A percentile compares a stretch with the other conserved stretches of the same genome.
Evolutionary conservation across 495 filamentous ascomycete genomes (phyloP).

Genomic region (Neurospora sp.): DNA sequence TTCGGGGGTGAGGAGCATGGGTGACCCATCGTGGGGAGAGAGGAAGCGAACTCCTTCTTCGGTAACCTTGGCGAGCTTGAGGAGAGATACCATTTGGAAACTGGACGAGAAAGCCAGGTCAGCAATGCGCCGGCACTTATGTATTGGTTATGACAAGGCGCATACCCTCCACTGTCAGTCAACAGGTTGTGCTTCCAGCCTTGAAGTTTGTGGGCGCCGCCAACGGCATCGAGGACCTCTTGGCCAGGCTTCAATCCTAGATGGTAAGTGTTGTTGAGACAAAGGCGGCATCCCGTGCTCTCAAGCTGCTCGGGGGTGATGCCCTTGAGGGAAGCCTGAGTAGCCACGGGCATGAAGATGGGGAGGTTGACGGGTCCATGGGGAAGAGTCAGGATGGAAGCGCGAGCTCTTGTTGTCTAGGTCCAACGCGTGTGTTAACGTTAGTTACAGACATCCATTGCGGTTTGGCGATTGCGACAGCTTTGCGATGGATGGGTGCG

Average conservation of each 20-base stretch:
- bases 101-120: constrained; percentile 33
- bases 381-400: constrained; percentile 79
- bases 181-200: constrained; percentile 93
- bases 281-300: constrained; percentile 77
- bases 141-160: constrained; percentile 4
- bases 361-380: constrained; percentile 86
- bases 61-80: constrained; percentile 88
- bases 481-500: not conserved
- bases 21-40: constrained; percentile 84
- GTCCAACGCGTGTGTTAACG: not conserved
- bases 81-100: constrained; percentile 96
- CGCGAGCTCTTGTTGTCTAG: constrained; percentile 90
- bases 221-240: constrained; percentile 71
- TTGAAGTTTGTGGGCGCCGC: constrained; percentile 87
- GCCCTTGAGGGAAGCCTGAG: constrained; percentile 93
- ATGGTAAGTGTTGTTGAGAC: constrained; percentile 96
- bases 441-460: not conserved
- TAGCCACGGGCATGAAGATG: constrained; percentile 97
- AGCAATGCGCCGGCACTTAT: not conserved
- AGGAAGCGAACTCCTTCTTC: constrained; percentile 94
- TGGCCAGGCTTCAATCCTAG: constrained; percentile 91
- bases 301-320: constrained; percentile 88
- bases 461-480: not conserved
- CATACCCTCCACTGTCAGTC: constrained; percentile 95
- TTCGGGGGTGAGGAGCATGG: constrained; percentile 97